Evolutionary conservation across 192 early-diverging fungal species (phyloP), one percentile per base, ranked within the genome.

Genomic region (Bifiguratus adelaidae): DNA sequence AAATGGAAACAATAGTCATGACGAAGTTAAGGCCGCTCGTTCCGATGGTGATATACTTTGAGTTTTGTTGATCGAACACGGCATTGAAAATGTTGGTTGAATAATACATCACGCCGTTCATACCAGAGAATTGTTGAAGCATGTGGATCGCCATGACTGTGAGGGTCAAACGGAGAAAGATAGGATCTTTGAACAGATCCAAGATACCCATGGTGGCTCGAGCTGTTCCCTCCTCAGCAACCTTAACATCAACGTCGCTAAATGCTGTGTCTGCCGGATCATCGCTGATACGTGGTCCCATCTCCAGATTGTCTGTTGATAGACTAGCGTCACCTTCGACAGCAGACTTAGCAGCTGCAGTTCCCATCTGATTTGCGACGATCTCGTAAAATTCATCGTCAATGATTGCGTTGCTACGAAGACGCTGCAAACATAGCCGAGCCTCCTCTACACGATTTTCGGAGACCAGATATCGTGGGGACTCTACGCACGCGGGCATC

Each of bases 41-140:
- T 22, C 79, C 71, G 12, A 85, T 70, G 9, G 83, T 72, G 18
- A 89, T 68, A 24, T 69, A 67, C 40, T 71, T 76, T n/a, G 78
- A 63, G 26, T 73, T 73, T 9, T 66, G 54, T 0, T 34, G 35
- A 28, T 70, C 55, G 48, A 78, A 82, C 25, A 51, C 53, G 55
- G 80, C 44, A 34, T 70, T 69, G 68, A 91, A 82, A 38, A 91
- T 87, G n/a, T 77, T 78, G 5, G 90, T 86, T n/a, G 77, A 82
- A 57, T 89, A 93, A 64, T 82, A 88, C 47, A 88, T 82, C 30
- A 89, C 76, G 9, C 81, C 86, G 57, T 88, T 89, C 57, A 93
- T 89, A 37, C 86, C 90, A 30, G 75, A 78, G 18, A 90, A 68
- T 63, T 93, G 90, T 58, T 93, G 90, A 48, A 75, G 60, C 16